Base-by-base conservation (phyloP, 345 rosid species). In the Ceriops zippeliana region DNA sequence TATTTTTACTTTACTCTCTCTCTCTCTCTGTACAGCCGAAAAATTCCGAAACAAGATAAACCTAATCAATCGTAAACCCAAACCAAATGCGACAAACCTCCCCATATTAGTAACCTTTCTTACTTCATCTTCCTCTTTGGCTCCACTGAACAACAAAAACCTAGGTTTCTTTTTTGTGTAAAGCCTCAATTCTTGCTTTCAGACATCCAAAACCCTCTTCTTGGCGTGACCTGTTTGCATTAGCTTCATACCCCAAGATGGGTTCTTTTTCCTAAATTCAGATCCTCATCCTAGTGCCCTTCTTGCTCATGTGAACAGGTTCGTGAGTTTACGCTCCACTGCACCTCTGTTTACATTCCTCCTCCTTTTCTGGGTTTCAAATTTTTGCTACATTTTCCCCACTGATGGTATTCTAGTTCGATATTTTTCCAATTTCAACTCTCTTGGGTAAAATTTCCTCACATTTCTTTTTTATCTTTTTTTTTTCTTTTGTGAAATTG, bases 271-370 rank as follows among this genome's bases (percentile, higher is more conserved):
- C 72, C 80, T 81, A 70, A 80, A 78, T 86, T 83, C 71, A 59
- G 70, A 76, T 64, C 74, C 78, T 68, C 72, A 83, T 93, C 92
- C 79, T 66, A 68, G 73, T 89, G 75, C 81, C 77, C 76, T 70
- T 78, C 76, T 75, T 77, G 76, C 75, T 66, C 72, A 80, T 79
- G 75, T 81, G 73, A 74, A 81, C 60, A 54, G 79, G 71, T 86
- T 80, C 86, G 92, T 86, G 72, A 71, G 65, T 34, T 73, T 71
- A 35, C 34, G 8, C 30, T 64, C 32, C 42, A 26, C 22, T 32
- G 9, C 35, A 66, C 60, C 19, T 42, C 47, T 42, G 47, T 9
- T 54, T 66, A 24, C 79, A 67, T 76, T 76, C 22, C 68, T 73
- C 22, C 63, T 54, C 68, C 69, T 31, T 26, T 26, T 52, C 65